Percentiles rank a stretch among this genome's conserved stretches.
These are phyloP conservation scores for Zymoseptoria passerinii DNA, from an alignment of 2,329 filamentous ascomycete genomes.

Conservation along the genomic window DNA sequence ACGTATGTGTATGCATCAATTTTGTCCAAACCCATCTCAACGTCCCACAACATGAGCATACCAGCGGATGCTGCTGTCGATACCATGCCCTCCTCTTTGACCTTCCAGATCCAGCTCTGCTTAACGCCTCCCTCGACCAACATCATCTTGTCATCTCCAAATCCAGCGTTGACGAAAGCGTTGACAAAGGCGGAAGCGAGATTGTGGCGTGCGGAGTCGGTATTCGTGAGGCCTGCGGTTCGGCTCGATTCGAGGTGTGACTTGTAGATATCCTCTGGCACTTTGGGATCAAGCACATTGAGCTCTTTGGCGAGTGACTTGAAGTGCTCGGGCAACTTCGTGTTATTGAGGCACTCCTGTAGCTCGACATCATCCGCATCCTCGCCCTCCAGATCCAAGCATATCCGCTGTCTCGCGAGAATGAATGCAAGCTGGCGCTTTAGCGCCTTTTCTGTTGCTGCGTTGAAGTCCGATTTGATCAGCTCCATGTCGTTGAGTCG, in stretches of 20 bases:
- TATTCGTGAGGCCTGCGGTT: conserved; percentile 84
- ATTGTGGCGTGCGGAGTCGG: conserved; percentile 93
- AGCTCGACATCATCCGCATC: conserved; percentile 67
- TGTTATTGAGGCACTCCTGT: conserved; percentile 77
- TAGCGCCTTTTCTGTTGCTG: conserved; percentile 69
- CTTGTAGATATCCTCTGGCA: conserved; percentile 98
- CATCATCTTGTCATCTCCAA: conserved; percentile 97
- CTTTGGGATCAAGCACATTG: conserved; percentile 93
- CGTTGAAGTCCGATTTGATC: conserved; percentile 72
- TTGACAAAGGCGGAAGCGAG: conserved; percentile 94
- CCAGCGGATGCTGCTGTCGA: conserved; percentile 92
- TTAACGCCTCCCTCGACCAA: conserved; percentile 72
- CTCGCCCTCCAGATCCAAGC: conserved; percentile 57
- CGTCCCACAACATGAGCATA: conserved; percentile 86
- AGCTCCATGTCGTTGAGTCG: conserved; percentile 74
- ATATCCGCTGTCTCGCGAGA: conserved; percentile 83
- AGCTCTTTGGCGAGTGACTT: conserved; percentile 90
- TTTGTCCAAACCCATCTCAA: conserved; percentile 83
- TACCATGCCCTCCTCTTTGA: conserved; percentile 95
- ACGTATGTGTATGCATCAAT: conserved; percentile 92
- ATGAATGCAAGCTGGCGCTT: conserved; percentile 94
- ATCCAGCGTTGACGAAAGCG: conserved; percentile 92
- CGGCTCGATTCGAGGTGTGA: conserved; percentile 93
- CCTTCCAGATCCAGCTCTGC: conserved; percentile 97
- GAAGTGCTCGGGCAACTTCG: conserved; percentile 82